Evolutionary conservation across 2,329 filamentous ascomycete species (phyloP), one percentile per base, ranked within the genome.

Genomic region (Botrytis deweyae): DNA sequence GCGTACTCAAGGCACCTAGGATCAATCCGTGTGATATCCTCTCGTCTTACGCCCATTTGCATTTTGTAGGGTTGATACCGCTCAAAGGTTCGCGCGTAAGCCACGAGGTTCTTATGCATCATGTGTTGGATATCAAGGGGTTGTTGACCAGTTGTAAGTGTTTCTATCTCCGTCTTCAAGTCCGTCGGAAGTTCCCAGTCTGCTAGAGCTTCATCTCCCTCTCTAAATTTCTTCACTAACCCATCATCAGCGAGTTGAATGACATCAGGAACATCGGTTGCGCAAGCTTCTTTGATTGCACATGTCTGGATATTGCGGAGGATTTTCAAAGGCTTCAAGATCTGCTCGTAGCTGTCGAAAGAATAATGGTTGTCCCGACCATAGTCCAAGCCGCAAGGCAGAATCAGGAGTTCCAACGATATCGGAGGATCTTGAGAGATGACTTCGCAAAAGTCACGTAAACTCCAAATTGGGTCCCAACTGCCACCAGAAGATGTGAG

Each of bases 11-110:
- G 16, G 42, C 40, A 20, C 7, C 49, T 69, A 12, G 14, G 4
- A 7, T 58, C 49, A 59, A 69, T n/a, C 1, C 36, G 46, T 9
- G 44, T 29, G 7, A 67, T 29, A 22, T 72, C 70, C 36, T 74
- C 70, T n/a, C 29, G 25, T 25, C 62, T 62, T 29, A 74, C 59
- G 3, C 67, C 69, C 74, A 76, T 75, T 8, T 74, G 44, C 4
- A 64, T 59, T 40, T 67, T 69, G 33, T 61, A 75, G n/a, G 29
- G 18, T 16, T 2, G 22, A 58, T 73, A 8, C 22, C 58, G 40
- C 61, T 76, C 75, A 40, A 76, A 75, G 0, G 70, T 22, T 46
- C 66, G 72, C 5, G 74, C 75, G 36, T 76, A 76, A 8, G 42
- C 22, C 1, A 72, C 4, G 7, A 73, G 52, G 14, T 25, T 33